Conservation (phyloP, 768 basidiomycete species). For the Fomitopsis serialis region DNA sequence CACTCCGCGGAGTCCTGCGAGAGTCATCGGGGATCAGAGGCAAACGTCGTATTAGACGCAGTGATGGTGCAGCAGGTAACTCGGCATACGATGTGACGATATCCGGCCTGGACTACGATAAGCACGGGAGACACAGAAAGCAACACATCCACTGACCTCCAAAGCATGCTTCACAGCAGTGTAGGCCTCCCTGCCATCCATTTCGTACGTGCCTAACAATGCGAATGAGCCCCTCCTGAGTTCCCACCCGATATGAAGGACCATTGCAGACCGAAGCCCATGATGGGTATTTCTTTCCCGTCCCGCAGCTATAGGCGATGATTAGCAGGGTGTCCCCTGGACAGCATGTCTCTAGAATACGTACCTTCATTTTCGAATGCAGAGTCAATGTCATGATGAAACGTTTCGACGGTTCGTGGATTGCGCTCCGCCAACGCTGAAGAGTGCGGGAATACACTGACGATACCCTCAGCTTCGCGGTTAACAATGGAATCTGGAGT, state of each 20-base stretch:
- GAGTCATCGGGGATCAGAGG: background rate
- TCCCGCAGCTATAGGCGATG: conserved; percentile 37
- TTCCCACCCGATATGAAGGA: background rate
- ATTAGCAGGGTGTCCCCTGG: background rate
- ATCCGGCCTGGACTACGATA: conserved; percentile 44
- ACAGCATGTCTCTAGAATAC: background rate
- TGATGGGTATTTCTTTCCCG: conserved; percentile 48
- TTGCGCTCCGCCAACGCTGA: background rate
- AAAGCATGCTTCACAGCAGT: conserved; percentile 54
- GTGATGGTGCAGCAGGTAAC: background rate
- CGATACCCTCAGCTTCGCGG: background rate
- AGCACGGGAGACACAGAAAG: conserved; percentile 4
- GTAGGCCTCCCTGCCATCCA: conserved; percentile 53
- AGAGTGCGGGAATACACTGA: background rate
- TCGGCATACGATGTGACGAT: conserved; percentile 53
- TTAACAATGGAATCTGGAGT: background rate
- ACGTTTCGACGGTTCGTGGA: background rate
- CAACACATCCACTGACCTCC: conserved; percentile 36
- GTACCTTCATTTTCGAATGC: conserved; percentile 22
- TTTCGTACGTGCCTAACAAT: conserved; percentile 52
- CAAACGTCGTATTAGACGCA: background rate
- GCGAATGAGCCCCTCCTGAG: background rate
- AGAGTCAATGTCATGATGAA: conserved; percentile 6
- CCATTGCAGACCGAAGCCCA: conserved; percentile 49
- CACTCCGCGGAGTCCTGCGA: conserved; percentile 45